Evolutionary conservation across 1,284 basidiomycete species (phyloP).

Genomic region (Tremellales sp.): DNA sequence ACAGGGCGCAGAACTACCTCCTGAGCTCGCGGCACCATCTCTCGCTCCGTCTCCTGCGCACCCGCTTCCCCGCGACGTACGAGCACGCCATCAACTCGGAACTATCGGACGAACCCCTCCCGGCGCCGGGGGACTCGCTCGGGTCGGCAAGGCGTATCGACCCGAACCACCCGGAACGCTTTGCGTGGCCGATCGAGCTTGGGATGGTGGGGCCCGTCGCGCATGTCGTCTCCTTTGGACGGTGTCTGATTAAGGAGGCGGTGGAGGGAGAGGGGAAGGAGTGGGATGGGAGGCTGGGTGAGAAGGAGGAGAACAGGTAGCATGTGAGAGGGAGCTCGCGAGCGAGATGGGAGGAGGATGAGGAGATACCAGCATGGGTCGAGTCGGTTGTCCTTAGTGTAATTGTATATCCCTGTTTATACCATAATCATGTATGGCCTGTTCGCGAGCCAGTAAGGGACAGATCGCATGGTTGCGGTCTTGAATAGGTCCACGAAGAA

Average conservation of each 20-base stretch:
- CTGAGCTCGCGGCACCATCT: constrained; percentile 36
- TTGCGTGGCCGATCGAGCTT: constrained; percentile 46
- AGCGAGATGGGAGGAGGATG: too few species aligned
- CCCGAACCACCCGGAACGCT: constrained; percentile 30
- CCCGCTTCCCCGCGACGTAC: constrained; percentile 34
- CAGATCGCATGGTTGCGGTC: too few species aligned
- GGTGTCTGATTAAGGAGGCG: constrained; percentile 38
- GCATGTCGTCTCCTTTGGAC: constrained; percentile 39
- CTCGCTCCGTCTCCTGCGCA: constrained; percentile 25
- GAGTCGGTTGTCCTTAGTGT: too few species aligned
- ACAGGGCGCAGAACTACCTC: constrained; percentile 22
- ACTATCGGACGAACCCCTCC: constrained; percentile 32
- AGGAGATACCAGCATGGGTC: too few species aligned
- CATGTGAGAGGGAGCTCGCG: too few species aligned
- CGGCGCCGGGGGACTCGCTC: constrained; percentile 33
- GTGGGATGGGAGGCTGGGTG: constrained; percentile 21
- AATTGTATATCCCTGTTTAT: too few species aligned
- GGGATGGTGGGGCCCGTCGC: constrained; percentile 42
- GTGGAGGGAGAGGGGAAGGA: constrained; percentile 29
- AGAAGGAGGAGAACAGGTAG: too few species aligned
- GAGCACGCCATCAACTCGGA: constrained; percentile 34
- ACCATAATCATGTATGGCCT: too few species aligned
- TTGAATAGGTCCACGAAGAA: too few species aligned
- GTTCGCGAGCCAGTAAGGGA: too few species aligned
- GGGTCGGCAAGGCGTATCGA: constrained; percentile 35